Evolutionary conservation across 2,329 filamentous ascomycete species (phyloP), one percentile per base, ranked within the genome.

Genomic region (Rutstroemia sp.): DNA sequence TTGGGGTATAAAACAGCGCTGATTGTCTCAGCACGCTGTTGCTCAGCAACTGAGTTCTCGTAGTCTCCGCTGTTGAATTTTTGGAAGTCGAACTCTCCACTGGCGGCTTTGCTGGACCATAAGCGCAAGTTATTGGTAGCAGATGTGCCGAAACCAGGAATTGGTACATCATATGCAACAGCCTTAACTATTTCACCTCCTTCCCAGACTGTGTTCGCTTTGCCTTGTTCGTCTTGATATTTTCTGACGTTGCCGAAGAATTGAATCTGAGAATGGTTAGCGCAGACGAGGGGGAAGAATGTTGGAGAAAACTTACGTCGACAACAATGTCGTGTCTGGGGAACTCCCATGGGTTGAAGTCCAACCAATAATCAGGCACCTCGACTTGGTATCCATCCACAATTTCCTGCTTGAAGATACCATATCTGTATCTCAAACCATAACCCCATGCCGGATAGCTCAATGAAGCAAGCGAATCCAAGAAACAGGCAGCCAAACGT

Each of bases 391-490:
- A 99, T 57, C 94, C 94, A 68, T 97, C 88, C 58, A 96, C 86
- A 66, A 99, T 97, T 76, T 97, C 94, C 76, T 99, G 94, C 77
- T 97, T 97, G 84, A 99, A 99, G 71, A 99, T 99, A 70, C 89
- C 89, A 71, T 97, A 97, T 71, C 91, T 81, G 77, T 99, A 99
- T 68, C 94, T 84, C 64, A 99, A 77, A 55, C 92, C 94, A 68
- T 99, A 99, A 38, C 94, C 94, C 94, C 94, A 99, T 19, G 94
- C 94, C 9, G 94, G 89, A 71, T 88, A 96, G 76, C 96, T 95
- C 66, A 99, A 80, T 10, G 91, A 92, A 23, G 94, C 94, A 69
- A 99, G 77, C 66, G 92, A 96, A 76, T 99, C 94, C 61, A 99
- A 82, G 78, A 97, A 96, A 75, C 94, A 99, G 40, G 94, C 94